Evolutionary conservation across 805 yeast species (phyloP).

Genomic region (Ogataea philodendri): DNA sequence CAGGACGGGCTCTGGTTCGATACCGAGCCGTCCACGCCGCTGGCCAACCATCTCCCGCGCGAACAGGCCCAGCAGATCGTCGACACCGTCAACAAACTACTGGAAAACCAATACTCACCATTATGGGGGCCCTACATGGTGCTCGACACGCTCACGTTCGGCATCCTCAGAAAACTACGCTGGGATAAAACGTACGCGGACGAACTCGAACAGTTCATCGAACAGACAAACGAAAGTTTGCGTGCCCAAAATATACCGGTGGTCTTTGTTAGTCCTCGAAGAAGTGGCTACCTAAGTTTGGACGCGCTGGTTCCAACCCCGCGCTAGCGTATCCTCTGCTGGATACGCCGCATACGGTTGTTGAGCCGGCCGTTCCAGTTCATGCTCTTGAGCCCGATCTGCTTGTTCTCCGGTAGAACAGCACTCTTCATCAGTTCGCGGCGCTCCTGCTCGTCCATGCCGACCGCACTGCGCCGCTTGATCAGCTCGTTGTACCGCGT

Average conservation of each 20-base stretch:
- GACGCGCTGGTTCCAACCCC: slow-evolving; percentile 56
- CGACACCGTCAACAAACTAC: slow-evolving; percentile 39
- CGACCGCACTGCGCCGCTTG: slow-evolving; percentile 30
- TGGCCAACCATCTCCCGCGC: slow-evolving; percentile 36
- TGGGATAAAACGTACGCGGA: slow-evolving; percentile 34
- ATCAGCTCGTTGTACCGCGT: slow-evolving; percentile 36
- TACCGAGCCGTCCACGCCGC: slow-evolving; percentile 50
- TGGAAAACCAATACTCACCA: slow-evolving; percentile 42
- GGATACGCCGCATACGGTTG: slow-evolving; percentile 32
- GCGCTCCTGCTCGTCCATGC: slow-evolving; percentile 33
- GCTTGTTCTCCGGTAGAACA: slow-evolving; percentile 24
- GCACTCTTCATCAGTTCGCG: slow-evolving; percentile 27
- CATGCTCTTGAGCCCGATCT: slow-evolving; percentile 32
- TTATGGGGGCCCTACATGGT: slow-evolving; percentile 38
- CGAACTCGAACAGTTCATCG: slow-evolving; percentile 44
- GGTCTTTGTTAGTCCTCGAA: slow-evolving; percentile 47
- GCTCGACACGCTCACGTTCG: slow-evolving; percentile 41
- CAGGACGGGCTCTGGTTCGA: slow-evolving; percentile 49
- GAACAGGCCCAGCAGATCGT: slow-evolving; percentile 45
- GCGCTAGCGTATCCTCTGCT: slow-evolving; percentile 21
- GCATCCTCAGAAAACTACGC: slow-evolving; percentile 38
- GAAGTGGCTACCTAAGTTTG: slow-evolving; percentile 54
- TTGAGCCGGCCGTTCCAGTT: slow-evolving; percentile 37
- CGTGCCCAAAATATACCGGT: slow-evolving; percentile 29
- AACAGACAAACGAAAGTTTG: slow-evolving; percentile 30